These are phyloP conservation scores for Aspergillus sp. DNA, from an alignment of 2,329 filamentous ascomycete species.

Conservation along the genomic window DNA sequence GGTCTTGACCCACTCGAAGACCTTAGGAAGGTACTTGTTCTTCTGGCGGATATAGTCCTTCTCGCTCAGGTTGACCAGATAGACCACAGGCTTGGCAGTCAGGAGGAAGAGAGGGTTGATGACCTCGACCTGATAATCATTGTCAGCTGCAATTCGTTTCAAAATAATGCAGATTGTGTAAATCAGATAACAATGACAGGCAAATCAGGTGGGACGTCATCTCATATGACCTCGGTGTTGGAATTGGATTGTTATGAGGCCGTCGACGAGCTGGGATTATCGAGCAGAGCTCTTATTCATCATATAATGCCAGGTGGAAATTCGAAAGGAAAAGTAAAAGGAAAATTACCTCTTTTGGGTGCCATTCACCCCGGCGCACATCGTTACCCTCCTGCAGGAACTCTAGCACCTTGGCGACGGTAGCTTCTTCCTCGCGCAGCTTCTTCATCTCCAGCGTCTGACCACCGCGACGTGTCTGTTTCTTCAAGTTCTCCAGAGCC, in stretches of 20 bases:
- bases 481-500: conserved; percentile 80
- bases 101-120: conserved; percentile 96
- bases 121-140: conserved; percentile 66
- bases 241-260: conserved; percentile 49
- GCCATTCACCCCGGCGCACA: conserved; percentile 82
- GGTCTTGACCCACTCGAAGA: conserved; percentile 91
- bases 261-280: conserved; percentile 99
- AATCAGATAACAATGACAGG: conserved; percentile 8
- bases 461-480: conserved; percentile 89
- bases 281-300: conserved; percentile 99
- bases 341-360: conserved; percentile 75
- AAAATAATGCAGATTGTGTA: conserved; percentile 7
- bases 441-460: conserved; percentile 98
- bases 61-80: conserved; percentile 93
- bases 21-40: conserved; percentile 95
- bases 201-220: conserved; percentile 68
- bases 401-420: conserved; percentile 78
- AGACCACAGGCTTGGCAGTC: conserved; percentile 93
- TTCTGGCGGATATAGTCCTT: conserved; percentile 97
- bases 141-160: conserved; percentile 10
- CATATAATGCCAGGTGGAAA: conserved; percentile 48
- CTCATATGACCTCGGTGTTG: conserved; percentile 77
- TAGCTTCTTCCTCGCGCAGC: conserved; percentile 86
- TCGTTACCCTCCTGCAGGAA: conserved; percentile 85
- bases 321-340: conserved; percentile 14